Conservation (phyloP, 371 early-diverging fungal species). For the Mucor racemosus region DNA sequence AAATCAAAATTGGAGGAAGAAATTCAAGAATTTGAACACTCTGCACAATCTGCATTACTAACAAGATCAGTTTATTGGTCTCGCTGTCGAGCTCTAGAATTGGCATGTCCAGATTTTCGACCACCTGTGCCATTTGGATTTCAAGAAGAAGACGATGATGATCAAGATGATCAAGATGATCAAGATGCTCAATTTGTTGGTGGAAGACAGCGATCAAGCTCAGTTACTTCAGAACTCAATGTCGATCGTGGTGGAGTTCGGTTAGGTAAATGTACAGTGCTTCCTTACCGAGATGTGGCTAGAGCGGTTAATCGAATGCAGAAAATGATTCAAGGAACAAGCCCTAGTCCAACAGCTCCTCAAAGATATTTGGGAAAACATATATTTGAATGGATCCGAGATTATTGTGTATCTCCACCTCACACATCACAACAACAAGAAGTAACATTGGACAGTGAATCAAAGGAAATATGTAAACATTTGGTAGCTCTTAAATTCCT, state of each 20-base stretch:
- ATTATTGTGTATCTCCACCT: conserved; percentile 14
- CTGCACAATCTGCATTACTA: conserved; percentile 18
- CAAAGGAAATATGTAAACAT: conserved; percentile 19
- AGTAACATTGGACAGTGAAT: conserved; percentile 2
- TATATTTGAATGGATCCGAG: conserved; percentile 24
- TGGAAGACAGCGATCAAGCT: conserved; percentile 21
- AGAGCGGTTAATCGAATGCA: conserved; percentile 14
- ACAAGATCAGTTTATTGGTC: conserved; percentile 26
- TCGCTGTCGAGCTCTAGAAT: conserved; percentile 13
- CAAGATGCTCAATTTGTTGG: conserved; percentile 14
- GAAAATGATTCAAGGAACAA: conserved; percentile 15
- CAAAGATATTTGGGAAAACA: conserved; percentile 8
- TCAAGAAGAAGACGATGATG: conserved; percentile 16
- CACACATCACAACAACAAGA: conserved; percentile 1
- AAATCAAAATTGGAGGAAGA: conserved; percentile 3
- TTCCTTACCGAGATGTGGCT: conserved; percentile 23
- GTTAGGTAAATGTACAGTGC: conserved; percentile 17
- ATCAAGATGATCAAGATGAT: not conserved
- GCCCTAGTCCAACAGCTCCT: not conserved
- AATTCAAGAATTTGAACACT: conserved; percentile 21
- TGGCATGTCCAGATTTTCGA: conserved; percentile 14
- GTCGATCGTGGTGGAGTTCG: conserved; percentile 21
- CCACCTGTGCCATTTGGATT: conserved; percentile 20
- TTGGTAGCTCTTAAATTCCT: conserved; percentile 18
- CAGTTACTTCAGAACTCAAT: conserved; percentile 24